Evolutionary conservation across 2,329 filamentous ascomycete species (phyloP).

Genomic region (Didymella pomorum): DNA sequence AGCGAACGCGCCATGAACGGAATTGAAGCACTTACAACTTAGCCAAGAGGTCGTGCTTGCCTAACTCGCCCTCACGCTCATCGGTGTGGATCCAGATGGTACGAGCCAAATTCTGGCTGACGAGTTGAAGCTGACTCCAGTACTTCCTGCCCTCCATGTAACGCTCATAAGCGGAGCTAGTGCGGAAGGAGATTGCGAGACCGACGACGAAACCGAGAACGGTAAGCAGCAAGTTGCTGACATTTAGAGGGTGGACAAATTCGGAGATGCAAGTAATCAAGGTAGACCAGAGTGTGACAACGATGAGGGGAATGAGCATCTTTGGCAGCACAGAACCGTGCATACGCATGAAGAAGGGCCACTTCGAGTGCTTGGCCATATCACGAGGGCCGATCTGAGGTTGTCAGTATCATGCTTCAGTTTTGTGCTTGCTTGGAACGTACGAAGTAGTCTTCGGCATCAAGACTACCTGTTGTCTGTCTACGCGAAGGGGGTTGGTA

Average conservation of each 20-base stretch:
- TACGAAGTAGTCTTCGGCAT: slow-evolving; percentile 69
- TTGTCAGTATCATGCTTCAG: slow-evolving; percentile 19
- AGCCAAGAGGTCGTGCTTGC: slow-evolving; percentile 72
- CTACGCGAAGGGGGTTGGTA: slow-evolving; percentile 41
- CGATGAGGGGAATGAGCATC: slow-evolving; percentile 72
- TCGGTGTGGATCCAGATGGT: slow-evolving; percentile 81
- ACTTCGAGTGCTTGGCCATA: slow-evolving; percentile 76
- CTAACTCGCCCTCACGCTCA: slow-evolving; percentile 65
- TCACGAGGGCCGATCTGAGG: slow-evolving; percentile 67
- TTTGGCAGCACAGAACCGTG: slow-evolving; percentile 78
- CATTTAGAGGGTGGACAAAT: slow-evolving; percentile 59
- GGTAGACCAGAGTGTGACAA: slow-evolving; percentile 71
- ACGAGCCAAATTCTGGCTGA: slow-evolving; percentile 67
- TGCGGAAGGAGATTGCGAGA: slow-evolving; percentile 79
- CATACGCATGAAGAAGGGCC: slow-evolving; percentile 77
- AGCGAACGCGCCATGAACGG: background rate
- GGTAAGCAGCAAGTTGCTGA: slow-evolving; percentile 74
- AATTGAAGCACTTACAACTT: slow-evolving; percentile 62
- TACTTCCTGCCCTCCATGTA: slow-evolving; percentile 66
- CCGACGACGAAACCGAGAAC: slow-evolving; percentile 83
- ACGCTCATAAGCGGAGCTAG: slow-evolving; percentile 78
- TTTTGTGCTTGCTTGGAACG: slow-evolving; percentile 32
- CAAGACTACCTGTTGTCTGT: slow-evolving; percentile 41
- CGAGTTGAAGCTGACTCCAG: slow-evolving; percentile 67
- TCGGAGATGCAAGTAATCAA: slow-evolving; percentile 63